Conservation (phyloP, 2,329 filamentous ascomycete genomes). For the Saccharata proteae region DNA sequence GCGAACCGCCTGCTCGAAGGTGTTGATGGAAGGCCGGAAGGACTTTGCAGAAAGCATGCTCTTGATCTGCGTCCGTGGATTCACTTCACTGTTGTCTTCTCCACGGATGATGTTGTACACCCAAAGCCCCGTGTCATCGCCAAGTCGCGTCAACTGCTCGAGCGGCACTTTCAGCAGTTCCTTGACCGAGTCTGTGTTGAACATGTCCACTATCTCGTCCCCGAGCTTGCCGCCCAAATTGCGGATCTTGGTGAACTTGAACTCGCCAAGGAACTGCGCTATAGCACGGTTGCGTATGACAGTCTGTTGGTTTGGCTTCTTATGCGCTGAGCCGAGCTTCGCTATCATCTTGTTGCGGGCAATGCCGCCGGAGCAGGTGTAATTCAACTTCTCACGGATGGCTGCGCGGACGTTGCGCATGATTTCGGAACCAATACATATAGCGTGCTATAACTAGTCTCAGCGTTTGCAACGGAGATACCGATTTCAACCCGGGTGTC, state of each 20-base stretch:
- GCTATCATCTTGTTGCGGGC: constrained; percentile 90
- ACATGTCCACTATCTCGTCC: constrained; percentile 69
- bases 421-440: constrained; percentile 80
- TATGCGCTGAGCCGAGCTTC: constrained; percentile 81
- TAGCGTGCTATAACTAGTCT: no score
- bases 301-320: constrained; percentile 90
- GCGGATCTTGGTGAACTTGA: constrained; percentile 91
- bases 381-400: constrained; percentile 60
- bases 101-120: constrained; percentile 76
- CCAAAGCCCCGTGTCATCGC: constrained; percentile 77
- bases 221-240: constrained; percentile 93
- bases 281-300: constrained; percentile 81
- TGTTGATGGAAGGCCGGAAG: constrained; percentile 74
- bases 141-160: constrained; percentile 65
- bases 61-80: constrained; percentile 83
- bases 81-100: constrained; percentile 79
- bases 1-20: constrained; percentile 60
- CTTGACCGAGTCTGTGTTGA: constrained; percentile 66
- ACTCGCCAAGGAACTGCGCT: constrained; percentile 62
- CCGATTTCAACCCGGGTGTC: no score
- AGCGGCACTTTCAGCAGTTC: constrained; percentile 62
- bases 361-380: constrained; percentile 86
- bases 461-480: no score
- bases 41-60: constrained; percentile 96
- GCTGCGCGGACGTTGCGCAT: constrained; percentile 60